phyloP scores from a whole-genome alignment of 2,329 filamentous ascomycete species.

The Thelonectria rubi region DNA sequence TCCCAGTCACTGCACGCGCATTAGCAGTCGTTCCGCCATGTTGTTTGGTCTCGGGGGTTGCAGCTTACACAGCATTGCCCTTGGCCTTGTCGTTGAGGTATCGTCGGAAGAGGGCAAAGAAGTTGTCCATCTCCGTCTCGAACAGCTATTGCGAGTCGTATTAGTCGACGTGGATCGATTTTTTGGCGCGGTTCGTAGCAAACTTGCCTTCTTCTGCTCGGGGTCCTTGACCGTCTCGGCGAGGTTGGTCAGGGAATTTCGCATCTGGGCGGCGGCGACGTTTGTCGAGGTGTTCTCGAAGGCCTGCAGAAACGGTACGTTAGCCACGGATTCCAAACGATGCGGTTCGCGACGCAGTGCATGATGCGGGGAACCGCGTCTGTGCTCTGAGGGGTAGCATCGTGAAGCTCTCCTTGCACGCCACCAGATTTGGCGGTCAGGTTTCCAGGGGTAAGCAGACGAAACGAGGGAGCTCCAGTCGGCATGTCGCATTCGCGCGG shows the following conservation, averaged over 20 bases:
- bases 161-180: conserved; percentile 17
- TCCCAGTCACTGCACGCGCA: conserved; percentile 81
- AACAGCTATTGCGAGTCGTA: conserved; percentile 70
- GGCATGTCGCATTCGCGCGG: not conserved
- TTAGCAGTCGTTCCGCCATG: conserved; percentile 31
- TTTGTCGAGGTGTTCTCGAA: conserved; percentile 99
- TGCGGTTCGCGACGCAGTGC: not conserved
- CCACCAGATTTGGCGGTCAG: conserved; percentile 18
- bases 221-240: conserved; percentile 88
- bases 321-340: conserved; percentile 34
- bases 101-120: conserved; percentile 97
- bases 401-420: not conserved
- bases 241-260: conserved; percentile 93
- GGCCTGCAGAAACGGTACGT: conserved; percentile 66
- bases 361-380: not conserved
- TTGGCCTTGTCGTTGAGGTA: conserved; percentile 99
- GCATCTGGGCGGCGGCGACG: conserved; percentile 98
- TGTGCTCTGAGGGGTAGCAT: not conserved
- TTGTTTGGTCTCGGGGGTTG: conserved; percentile 4
- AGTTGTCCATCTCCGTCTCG: conserved; percentile 99
- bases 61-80: conserved; percentile 82
- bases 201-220: conserved; percentile 79
- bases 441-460: not conserved
- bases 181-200: not conserved
- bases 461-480: not conserved